Conservation (phyloP, 2,329 filamentous ascomycete genomes). For the Xylariaceae sp. region DNA sequence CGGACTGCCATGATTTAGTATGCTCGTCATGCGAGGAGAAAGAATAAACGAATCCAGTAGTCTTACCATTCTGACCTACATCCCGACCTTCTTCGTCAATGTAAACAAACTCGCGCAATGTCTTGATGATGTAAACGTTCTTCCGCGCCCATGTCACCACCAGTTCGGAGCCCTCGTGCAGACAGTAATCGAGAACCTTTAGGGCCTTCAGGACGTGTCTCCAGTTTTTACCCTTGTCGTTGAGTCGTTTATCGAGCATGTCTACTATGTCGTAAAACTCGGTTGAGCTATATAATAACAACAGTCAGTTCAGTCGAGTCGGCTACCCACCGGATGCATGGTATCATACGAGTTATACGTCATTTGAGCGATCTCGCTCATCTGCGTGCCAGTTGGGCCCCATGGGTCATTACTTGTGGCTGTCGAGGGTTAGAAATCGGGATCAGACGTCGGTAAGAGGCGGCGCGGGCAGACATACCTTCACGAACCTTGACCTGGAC, state of each 20-base stretch:
- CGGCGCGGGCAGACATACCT: conserved; percentile 50
- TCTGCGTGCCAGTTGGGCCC: conserved; percentile 95
- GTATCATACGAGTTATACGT: conserved; percentile 86
- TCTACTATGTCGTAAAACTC: conserved; percentile 99
- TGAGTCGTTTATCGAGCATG: conserved; percentile 97
- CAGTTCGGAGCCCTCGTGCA: conserved; percentile 93
- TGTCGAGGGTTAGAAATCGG: conserved; percentile 40
- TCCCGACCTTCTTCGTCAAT: conserved; percentile 92
- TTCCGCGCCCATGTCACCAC: conserved; percentile 97
- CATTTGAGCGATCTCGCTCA: conserved; percentile 97
- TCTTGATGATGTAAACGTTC: conserved; percentile 99
- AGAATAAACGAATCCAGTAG: not conserved
- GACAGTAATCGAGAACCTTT: conserved; percentile 95
- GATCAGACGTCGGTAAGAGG: conserved; percentile 6
- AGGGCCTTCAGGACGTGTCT: conserved; percentile 94
- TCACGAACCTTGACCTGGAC: conserved; percentile 98
- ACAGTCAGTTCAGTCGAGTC: conserved; percentile 18
- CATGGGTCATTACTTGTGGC: conserved; percentile 98
- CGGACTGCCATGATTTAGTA: conserved; percentile 61
- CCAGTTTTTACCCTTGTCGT: conserved; percentile 99
- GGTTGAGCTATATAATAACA: conserved; percentile 58
- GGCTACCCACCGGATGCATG: not conserved
- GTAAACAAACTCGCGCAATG: conserved; percentile 92
- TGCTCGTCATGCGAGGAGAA: conserved; percentile 16
- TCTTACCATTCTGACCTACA: conserved; percentile 90